Base-by-base conservation (phyloP, 805 yeast species). In the Wickerhamiella nectarea region DNA sequence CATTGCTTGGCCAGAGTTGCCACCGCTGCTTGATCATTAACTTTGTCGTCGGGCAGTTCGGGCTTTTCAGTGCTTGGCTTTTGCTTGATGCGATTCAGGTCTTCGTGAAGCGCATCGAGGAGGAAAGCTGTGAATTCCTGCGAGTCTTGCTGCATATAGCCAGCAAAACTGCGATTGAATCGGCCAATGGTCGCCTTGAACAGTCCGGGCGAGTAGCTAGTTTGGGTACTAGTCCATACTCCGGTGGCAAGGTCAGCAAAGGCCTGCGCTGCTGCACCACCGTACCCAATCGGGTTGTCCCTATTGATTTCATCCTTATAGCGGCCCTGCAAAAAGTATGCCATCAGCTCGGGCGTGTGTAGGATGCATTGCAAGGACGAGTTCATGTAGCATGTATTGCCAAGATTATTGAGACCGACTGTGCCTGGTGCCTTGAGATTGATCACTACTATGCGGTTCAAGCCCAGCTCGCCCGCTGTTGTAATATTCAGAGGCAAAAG, bases 311-410 rank as follows among this genome's bases (percentile, higher is more conserved):
- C 97, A 2, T 60, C 58, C 50, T 70, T 67, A 56, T 66, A 81
- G 12, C 72, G 65, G 44, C 74, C 72, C 54, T 53, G 45, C 29
- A 78, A 62, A 54, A 89, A 91, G 57, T 85, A 89, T 34, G 75
- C 69, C 8, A 78, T 73, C 20, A 91, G 61, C 58, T 85, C 95
- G 1, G 94, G 94, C 10, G 87, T 70, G 56, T 89, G 97, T 10
- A 53, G 71, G 34, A 89, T 63, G 55, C 96, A 89, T 56, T 91
- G 97, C 36, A 89, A 63, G 0, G 95, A 95, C 8, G 94, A 82
- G 59, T 85, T 86, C 96, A 87, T 86, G 59, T 85, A 87, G 60
- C 96, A 87, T 0, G 94, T 78, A 57, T 87, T 87, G 2, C 96
- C 96, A 48, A 86, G 64, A 56, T 84, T 87, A 42, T 69, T 64